Conservation (phyloP, 352 stramenopile species). For the Globisporangium recalcitrans region DNA sequence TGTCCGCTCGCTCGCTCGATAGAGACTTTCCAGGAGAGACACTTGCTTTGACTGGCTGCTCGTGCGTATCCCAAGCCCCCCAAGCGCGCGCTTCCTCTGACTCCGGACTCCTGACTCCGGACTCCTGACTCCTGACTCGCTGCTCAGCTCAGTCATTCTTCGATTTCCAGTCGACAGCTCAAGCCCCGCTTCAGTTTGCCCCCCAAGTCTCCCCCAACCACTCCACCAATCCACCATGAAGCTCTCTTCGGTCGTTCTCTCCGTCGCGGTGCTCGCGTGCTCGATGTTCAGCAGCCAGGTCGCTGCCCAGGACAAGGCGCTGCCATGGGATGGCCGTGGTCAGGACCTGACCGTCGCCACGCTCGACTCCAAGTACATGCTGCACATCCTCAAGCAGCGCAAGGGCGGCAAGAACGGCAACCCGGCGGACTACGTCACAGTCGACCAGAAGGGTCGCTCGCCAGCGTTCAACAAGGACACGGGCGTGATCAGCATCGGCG, state of each 20-base stretch:
- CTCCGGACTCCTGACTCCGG: too few species aligned
- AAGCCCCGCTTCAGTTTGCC: background rate
- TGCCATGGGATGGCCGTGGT: constrained; percentile 57
- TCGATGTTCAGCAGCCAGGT: constrained; percentile 14
- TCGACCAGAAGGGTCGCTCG: constrained; percentile 36
- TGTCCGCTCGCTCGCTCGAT: background rate
- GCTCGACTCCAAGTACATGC: constrained; percentile 51
- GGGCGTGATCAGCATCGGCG: constrained; percentile 46
- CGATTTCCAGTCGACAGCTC: constrained; percentile 3
- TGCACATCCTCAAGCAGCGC: constrained; percentile 62
- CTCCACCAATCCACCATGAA: constrained; percentile 17
- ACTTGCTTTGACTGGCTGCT: background rate
- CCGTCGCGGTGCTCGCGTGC: constrained; percentile 22
- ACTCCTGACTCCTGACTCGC: background rate
- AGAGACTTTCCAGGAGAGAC: background rate
- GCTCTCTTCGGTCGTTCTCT: constrained; percentile 26
- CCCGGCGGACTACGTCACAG: constrained; percentile 43
- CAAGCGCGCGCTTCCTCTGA: background rate
- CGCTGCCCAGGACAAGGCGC: constrained; percentile 19
- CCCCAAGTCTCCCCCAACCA: background rate
- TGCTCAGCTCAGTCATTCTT: constrained; percentile 3
- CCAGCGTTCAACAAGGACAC: constrained; percentile 57
- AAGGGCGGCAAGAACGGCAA: constrained; percentile 35
- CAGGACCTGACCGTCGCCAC: constrained; percentile 47
- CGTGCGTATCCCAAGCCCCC: background rate